phyloP scores from a whole-genome alignment of 2,329 filamentous ascomycete genomes.

The Neofusicoccum laricinum region DNA sequence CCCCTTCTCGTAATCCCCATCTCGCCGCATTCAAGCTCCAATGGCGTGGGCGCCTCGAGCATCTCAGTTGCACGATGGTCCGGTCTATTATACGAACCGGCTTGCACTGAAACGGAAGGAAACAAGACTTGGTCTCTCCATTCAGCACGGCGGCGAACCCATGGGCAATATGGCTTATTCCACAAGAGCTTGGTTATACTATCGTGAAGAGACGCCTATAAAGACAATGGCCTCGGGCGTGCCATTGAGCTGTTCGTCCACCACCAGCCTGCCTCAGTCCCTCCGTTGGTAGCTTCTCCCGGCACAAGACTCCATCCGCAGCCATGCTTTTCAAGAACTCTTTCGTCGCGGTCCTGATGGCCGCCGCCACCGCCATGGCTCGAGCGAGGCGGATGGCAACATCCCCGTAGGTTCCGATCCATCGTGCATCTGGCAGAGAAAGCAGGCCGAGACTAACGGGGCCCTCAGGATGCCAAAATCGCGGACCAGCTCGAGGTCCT shows the following conservation, averaged over 20 bases:
- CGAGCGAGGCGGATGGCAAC: constrained; percentile 17
- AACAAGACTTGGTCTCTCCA: background rate
- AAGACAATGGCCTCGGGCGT: background rate
- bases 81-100: background rate
- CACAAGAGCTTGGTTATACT: background rate
- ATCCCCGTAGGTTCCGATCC: constrained; percentile 7
- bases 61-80: no score
- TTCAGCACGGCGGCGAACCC: background rate
- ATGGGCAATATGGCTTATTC: background rate
- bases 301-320: background rate
- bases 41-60: background rate
- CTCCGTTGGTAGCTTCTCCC: background rate
- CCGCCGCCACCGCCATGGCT: background rate
- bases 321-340: background rate
- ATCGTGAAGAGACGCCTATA: background rate
- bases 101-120: background rate
- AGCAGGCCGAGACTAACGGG: background rate
- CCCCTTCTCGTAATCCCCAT: background rate
- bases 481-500: constrained; percentile 18
- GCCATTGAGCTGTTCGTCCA: background rate
- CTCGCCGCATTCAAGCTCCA: background rate
- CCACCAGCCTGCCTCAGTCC: background rate
- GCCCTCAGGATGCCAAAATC: background rate
- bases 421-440: background rate
- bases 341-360: background rate